Evolutionary conservation across 2,329 filamentous ascomycete genomes (phyloP), one percentile per base, ranked within the genome.

Genomic region (Alternaria sp.): DNA sequence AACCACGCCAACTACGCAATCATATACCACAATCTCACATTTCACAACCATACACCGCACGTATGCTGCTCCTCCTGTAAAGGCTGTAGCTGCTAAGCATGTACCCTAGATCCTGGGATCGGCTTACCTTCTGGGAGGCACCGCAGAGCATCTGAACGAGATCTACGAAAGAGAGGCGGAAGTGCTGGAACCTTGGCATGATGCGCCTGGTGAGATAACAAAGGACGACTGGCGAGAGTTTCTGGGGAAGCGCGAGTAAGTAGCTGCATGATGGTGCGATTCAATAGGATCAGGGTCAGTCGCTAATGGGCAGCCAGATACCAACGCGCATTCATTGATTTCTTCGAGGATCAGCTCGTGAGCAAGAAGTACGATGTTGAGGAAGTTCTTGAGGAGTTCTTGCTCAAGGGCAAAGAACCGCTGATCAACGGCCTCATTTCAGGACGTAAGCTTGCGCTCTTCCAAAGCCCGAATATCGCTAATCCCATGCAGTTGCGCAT

Each of bases 1-100:
- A 98, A 98, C 78, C 96, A 99, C 82, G 90, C 90, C 69, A 97
- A 96, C 77, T 88, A 97, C 80, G 89, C 93, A 30, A 90, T 98
- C 69, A 82, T 97, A 58, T 96, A 92, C 79, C 89, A 94, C 77
- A 79, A 91, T 57, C 83, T 91, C 5, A 83, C 87, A 65, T 96
- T 90, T 73, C 89, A 96, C 82, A 98, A 98, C 75, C 92, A 97
- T 81, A 85, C 90, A 71, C 86, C 93, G 43, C 93, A 97, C 81
- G 86, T 89, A 80, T 64, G 84, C 74, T 66, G 54, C 63, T 67
- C 68, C 52, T 59, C 59, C 61, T 56, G 49, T 61, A n/a, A 62
- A 60, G 57, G 55, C 62, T 70, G 63, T 64, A 72, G 66, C 64
- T 73, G 66, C 73, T 79, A 75, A 78, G 68, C 62, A 73, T 70